These are phyloP conservation scores for Coprinopsis sp. DNA, from an alignment of 768 basidiomycete species.

Conservation along the genomic window DNA sequence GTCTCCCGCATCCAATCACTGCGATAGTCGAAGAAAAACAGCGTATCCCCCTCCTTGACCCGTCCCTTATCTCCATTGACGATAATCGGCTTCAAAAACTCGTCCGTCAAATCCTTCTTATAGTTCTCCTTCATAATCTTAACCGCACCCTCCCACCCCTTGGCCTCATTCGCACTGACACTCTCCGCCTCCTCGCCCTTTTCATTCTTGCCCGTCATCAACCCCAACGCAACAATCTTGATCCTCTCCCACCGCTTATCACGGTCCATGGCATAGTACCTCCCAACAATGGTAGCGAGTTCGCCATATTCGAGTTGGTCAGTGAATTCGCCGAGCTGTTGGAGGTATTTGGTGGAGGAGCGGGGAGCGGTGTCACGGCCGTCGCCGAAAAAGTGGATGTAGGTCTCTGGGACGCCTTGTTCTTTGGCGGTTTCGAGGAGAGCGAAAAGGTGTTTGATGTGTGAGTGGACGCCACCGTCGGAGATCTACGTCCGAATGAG, in stretches of 20 bases:
- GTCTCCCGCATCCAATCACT: constrained; percentile 96
- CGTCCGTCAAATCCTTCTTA: constrained; percentile 83
- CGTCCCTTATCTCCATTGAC: constrained; percentile 74
- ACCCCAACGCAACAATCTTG: constrained; percentile 83
- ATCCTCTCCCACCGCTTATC: constrained; percentile 96
- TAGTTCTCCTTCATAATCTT: constrained; percentile 73
- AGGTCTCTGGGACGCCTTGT: too few relatives aligned
- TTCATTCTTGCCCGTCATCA: constrained; percentile 68
- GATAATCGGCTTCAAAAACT: constrained; percentile 94
- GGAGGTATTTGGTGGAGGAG: constrained; percentile 72
- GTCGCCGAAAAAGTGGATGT: too few relatives aligned
- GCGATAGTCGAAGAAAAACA: constrained; percentile 97
- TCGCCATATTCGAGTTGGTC: constrained; percentile 74
- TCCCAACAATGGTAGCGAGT: constrained; percentile 79
- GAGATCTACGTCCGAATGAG: constrained; percentile 72
- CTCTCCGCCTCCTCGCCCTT: constrained; percentile 27
- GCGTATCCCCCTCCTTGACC: constrained; percentile 81
- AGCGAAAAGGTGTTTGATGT: constrained; percentile 87
- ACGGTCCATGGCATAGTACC: constrained; percentile 97
- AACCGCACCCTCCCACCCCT: constrained; percentile 53
- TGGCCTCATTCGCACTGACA: neutral
- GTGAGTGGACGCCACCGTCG: constrained; percentile 94
- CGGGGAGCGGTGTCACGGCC: constrained; percentile 91
- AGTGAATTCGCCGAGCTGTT: constrained; percentile 74
- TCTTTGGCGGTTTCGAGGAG: too few relatives aligned